Evolutionary conservation across 192 early-diverging fungal species (phyloP), one percentile per base, ranked within the genome.

Genomic region (Rhizophagus sp.): DNA sequence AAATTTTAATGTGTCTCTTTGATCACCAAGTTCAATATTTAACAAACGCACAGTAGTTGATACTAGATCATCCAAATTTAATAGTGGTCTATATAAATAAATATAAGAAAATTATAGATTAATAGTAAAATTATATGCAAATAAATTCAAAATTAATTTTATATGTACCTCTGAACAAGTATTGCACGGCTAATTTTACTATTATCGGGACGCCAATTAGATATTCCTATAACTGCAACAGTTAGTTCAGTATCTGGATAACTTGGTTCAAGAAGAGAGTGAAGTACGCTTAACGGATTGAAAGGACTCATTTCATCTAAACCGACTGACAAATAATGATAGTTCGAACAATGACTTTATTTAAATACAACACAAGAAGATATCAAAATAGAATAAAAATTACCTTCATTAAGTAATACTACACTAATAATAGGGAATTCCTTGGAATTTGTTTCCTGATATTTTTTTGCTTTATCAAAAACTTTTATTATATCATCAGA

Each of bases 191-290:
- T 52, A 19, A 25, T 77, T 69, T 79, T 79, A 57, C 78, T 79
- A 73, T 62, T 73, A 52, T 79, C 78, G 1, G 73, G n/a, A 15
- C 78, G 66, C 78, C 78, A 79, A 79, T 73, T 79, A 17, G 74
- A 77, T 19, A 73, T 73, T 41, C 78, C 78, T 24, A 79, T 79
- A 0, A 79, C 78, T 11, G 78, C 30, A n/a, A 79, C 70, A 0
- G 24, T 50, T 2, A 69, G 78, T 8, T 49, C 62, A 11, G 49
- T 52, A 13, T 52, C 63, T 22, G 69, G 65, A 79, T 72, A 68
- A 19, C 33, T 73, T 4, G 78, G 78, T 30, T 30, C 30, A 30
- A 30, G 30, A 30, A 30, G 30, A 30, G 30, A 30, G 1, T 30
- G 30, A 71, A 79, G 75, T 34, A 79, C 69, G 44, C 73, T 79